A percentile compares a stretch with the other conserved stretches of the same genome.
Evolutionary conservation across 2,329 filamentous ascomycete genomes (phyloP).

Genomic region (Lasiodiplodia theobromae): DNA sequence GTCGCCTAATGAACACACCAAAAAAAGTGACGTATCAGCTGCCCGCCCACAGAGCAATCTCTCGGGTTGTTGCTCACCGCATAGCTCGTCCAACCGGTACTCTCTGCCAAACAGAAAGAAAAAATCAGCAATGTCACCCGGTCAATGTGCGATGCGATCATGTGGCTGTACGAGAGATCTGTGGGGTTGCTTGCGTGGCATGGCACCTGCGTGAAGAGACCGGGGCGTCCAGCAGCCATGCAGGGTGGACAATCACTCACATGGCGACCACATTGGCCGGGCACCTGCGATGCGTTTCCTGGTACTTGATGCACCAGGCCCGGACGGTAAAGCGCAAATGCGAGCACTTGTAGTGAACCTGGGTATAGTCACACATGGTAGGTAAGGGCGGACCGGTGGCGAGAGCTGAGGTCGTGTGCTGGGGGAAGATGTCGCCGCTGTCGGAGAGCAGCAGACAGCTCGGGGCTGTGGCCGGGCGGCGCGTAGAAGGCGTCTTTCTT

Average conservation of each 20-base stretch:
- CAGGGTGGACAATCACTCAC: conserved; percentile 40
- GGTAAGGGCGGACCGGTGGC: conserved; percentile 3
- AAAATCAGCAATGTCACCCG: conserved; percentile 7
- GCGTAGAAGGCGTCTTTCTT: neutral
- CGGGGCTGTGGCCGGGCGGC: neutral
- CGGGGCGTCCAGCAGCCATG: neutral
- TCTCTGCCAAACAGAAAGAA: conserved; percentile 34
- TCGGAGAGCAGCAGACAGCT: neutral
- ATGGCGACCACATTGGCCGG: conserved; percentile 62
- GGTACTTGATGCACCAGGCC: conserved; percentile 63
- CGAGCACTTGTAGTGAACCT: conserved; percentile 64
- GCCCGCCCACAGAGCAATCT: neutral
- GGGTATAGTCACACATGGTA: conserved; percentile 65
- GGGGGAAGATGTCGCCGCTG: neutral
- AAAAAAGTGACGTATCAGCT: conserved; percentile 19
- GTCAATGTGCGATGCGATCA: neutral
- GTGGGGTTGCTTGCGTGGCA: conserved; percentile 24
- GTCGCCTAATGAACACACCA: conserved; percentile 11
- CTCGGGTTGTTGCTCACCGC: conserved; percentile 45
- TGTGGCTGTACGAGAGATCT: conserved; percentile 15
- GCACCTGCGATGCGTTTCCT: conserved; percentile 63
- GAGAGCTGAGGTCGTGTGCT: conserved; percentile 12
- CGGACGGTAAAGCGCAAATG: conserved; percentile 63
- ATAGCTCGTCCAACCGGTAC: conserved; percentile 57
- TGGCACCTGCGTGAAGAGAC: conserved; percentile 26